Evolutionary conservation across 1,284 basidiomycete species (phyloP).

Genomic region (Chalciporus piperatoides): DNA sequence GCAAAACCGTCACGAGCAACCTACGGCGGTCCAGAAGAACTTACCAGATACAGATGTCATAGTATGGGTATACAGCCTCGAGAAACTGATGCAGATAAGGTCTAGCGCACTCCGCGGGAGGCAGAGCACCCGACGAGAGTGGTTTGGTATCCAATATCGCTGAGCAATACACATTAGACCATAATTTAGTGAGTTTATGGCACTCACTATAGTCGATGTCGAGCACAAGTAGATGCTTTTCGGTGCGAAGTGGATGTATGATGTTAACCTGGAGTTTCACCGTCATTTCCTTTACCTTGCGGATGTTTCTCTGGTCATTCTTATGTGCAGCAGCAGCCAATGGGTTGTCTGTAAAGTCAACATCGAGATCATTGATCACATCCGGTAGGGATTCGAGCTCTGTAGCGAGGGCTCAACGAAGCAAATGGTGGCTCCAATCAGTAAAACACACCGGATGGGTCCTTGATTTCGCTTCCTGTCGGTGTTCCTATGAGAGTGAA

Average conservation of each 20-base stretch:
- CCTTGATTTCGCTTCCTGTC: conserved; percentile 78
- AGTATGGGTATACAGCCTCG: conserved; percentile 71
- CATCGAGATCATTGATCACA: conserved; percentile 75
- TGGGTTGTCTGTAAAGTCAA: conserved; percentile 66
- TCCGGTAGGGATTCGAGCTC: conserved; percentile 68
- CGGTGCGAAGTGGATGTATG: conserved; percentile 71
- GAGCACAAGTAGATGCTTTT: conserved; percentile 78
- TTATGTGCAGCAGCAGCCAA: conserved; percentile 56
- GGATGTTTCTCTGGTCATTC: conserved; percentile 72
- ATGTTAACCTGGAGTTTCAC: conserved; percentile 65
- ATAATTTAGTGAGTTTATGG: not conserved
- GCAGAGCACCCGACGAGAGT: conserved; percentile 70
- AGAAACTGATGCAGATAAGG: conserved; percentile 85
- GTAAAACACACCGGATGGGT: conserved; percentile 49
- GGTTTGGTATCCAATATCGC: conserved; percentile 85
- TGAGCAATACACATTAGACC: conserved; percentile 24
- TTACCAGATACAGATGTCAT: conserved; percentile 85
- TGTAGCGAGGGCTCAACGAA: conserved; percentile 23
- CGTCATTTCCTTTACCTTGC: conserved; percentile 74
- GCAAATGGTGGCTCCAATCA: not conserved
- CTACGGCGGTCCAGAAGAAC: not conserved
- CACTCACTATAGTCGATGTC: conserved; percentile 85
- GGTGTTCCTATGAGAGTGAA: conserved; percentile 83
- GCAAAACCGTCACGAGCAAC: not conserved
- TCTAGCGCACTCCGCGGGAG: conserved; percentile 75